Conservation (phyloP, 2,329 filamentous ascomycete species). For the Cercospora zeae-maydis region DNA sequence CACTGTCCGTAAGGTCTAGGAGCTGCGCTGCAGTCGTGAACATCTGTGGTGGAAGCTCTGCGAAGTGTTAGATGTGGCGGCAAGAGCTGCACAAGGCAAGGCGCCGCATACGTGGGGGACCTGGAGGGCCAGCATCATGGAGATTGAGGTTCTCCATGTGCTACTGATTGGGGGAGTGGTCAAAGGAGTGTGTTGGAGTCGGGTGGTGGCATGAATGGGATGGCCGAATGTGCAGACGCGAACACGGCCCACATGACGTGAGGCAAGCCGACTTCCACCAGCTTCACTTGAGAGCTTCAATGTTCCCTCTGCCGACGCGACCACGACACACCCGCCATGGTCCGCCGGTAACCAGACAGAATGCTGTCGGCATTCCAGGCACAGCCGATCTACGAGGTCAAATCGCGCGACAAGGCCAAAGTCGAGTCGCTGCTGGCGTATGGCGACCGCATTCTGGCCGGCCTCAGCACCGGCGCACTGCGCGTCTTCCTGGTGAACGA, state of each 20-base stretch:
- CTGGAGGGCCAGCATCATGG: slow-evolving; percentile 33
- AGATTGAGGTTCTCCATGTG: slow-evolving; percentile 37
- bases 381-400: slow-evolving; percentile 94
- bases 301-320: not conserved
- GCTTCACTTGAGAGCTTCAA: not conserved
- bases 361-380: slow-evolving; percentile 94
- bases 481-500: slow-evolving; percentile 91
- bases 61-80: not conserved
- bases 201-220: not conserved
- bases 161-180: not conserved
- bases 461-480: slow-evolving; percentile 82
- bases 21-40: slow-evolving; percentile 97
- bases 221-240: not conserved
- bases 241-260: slow-evolving; percentile 4
- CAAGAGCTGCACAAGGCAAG: not conserved
- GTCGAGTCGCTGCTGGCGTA: slow-evolving; percentile 94
- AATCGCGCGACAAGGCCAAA: slow-evolving; percentile 89
- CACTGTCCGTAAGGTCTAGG: slow-evolving; percentile 95
- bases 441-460: slow-evolving; percentile 87
- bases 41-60: slow-evolving; percentile 67
- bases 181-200: slow-evolving; percentile 12
- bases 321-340: slow-evolving; percentile 10
- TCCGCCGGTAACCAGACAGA: slow-evolving; percentile 8
- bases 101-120: slow-evolving; percentile 15
- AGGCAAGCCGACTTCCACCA: not conserved